phyloP scores from a whole-genome alignment of 129 eudicot species.

The Pittosporum tobira region DNA sequence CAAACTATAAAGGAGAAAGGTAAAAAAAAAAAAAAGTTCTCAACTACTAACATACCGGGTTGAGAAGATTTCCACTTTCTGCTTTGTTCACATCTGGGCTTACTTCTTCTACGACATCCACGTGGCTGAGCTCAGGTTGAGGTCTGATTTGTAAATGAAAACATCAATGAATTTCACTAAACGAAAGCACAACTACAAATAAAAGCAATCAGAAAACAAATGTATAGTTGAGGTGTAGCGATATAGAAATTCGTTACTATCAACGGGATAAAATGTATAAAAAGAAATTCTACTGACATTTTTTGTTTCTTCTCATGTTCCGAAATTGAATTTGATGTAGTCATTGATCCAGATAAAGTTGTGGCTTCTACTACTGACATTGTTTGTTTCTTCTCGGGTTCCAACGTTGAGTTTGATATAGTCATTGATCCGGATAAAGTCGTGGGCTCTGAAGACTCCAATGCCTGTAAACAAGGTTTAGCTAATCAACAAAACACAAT shows the following conservation, averaged over 20 bases:
- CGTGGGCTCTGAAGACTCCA: constrained; percentile 23
- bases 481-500: neutral
- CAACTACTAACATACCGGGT: constrained; percentile 18
- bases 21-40: neutral
- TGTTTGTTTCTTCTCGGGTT: constrained; percentile 22
- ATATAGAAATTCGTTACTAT: no score
- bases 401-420: constrained; percentile 14
- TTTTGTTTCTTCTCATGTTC: no score
- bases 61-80: constrained; percentile 4
- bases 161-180: neutral
- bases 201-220: neutral
- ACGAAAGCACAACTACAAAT: neutral
- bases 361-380: constrained; percentile 43
- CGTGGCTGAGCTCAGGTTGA: constrained; percentile 12
- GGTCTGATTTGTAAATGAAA: constrained; percentile 13
- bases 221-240: no score
- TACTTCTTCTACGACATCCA: constrained; percentile 20
- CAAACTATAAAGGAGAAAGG: neutral
- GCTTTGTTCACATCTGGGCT: constrained; percentile 18
- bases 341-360: no score
- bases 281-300: no score
- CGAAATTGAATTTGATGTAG: no score
- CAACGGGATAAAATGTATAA: no score
- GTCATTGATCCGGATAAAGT: constrained; percentile 18
- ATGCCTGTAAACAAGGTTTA: constrained; percentile 27